Evolutionary conservation across 768 basidiomycete genomes (phyloP).

Genomic region (Hygrophorus russula): DNA sequence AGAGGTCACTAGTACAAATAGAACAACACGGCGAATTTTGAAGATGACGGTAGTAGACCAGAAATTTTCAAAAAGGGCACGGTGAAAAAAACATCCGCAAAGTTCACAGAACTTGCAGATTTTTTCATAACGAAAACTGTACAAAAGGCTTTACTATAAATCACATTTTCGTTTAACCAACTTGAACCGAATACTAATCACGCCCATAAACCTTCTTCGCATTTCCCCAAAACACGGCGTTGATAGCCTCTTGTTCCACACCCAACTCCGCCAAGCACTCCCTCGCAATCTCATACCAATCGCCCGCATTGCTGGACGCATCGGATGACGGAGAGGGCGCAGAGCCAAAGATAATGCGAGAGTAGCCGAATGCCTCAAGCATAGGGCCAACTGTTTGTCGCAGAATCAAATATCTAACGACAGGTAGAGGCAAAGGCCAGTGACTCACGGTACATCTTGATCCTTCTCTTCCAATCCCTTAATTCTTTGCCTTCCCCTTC

Average conservation of each 20-base stretch:
- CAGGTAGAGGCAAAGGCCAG: too few relatives aligned
- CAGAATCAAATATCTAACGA: too few relatives aligned
- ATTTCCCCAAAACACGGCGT: constrained; percentile 56
- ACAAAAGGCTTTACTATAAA: background rate
- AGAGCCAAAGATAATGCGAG: constrained; percentile 76
- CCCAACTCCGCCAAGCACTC: constrained; percentile 73
- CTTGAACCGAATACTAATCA: background rate
- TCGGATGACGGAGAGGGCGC: constrained; percentile 47
- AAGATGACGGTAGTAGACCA: too few relatives aligned
- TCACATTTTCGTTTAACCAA: background rate
- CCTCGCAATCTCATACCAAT: constrained; percentile 77
- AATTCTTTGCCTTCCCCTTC: constrained; percentile 29
- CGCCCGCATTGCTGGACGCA: constrained; percentile 38
- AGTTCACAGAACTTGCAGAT: too few relatives aligned
- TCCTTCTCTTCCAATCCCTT: constrained; percentile 58
- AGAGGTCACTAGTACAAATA: too few relatives aligned
- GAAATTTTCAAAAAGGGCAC: too few relatives aligned
- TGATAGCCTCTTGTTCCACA: constrained; percentile 65
- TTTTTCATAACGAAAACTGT: too few relatives aligned
- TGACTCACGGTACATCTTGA: constrained; percentile 79
- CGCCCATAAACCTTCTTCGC: constrained; percentile 34
- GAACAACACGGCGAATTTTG: too few relatives aligned
- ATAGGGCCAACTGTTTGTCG: constrained; percentile 56
- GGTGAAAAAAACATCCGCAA: too few relatives aligned
- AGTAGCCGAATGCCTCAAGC: constrained; percentile 76